Conservation (phyloP, 192 early-diverging fungal genomes). For the Gonapodya prolifera region DNA sequence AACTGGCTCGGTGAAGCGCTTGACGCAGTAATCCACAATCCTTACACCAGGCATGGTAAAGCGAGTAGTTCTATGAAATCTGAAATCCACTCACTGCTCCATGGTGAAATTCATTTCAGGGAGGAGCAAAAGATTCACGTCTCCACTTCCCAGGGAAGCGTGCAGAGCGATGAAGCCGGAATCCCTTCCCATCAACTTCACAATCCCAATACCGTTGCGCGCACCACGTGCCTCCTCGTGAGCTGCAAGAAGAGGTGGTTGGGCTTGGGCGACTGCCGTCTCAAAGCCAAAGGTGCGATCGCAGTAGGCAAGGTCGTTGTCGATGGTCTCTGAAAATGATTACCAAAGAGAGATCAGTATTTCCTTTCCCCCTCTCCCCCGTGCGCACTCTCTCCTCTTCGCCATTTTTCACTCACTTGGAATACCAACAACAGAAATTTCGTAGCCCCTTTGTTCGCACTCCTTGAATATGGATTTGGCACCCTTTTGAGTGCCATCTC, state of each 20-base stretch:
- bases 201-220: conserved; percentile 17
- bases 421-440: conserved; percentile 18
- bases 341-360: neutral
- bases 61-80: neutral
- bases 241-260: conserved; percentile 16
- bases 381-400: neutral
- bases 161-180: conserved; percentile 23
- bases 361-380: neutral
- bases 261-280: conserved; percentile 19
- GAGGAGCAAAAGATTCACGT: conserved; percentile 20
- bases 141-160: conserved; percentile 18
- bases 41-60: neutral
- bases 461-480: conserved; percentile 14
- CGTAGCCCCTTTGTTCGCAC: conserved; percentile 3
- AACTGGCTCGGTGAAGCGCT: neutral
- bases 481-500: conserved; percentile 22
- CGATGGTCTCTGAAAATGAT: conserved; percentile 12
- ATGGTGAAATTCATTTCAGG: conserved; percentile 18
- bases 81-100: conserved; percentile 5
- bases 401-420: conserved; percentile 7
- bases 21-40: neutral
- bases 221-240: conserved; percentile 19
- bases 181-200: conserved; percentile 26
- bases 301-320: conserved; percentile 19
- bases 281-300: conserved; percentile 24